Conservation (phyloP, 305 asterid genomes). For the Fraxinus paxiana region DNA sequence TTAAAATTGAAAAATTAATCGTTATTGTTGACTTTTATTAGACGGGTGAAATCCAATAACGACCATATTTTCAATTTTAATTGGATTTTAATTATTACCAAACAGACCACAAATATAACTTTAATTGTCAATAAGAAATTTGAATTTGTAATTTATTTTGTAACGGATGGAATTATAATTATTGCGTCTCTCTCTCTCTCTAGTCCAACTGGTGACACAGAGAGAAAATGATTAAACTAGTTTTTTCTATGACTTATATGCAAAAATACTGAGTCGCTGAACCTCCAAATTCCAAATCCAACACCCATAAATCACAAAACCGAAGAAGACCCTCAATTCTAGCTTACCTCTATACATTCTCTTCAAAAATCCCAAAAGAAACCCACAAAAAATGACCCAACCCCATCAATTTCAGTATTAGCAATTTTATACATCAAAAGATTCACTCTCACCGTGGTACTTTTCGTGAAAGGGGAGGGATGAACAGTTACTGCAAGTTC, state of each 20-base stretch:
- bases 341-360: neutral
- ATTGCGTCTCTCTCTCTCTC: neutral
- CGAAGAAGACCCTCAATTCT: neutral
- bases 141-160: too few species aligned
- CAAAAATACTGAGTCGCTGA: neutral
- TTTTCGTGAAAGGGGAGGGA: conserved; percentile 19
- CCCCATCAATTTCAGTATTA: neutral
- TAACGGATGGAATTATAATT: neutral
- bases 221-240: neutral
- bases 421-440: neutral
- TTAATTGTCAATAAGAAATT: neutral
- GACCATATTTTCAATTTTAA: too few species aligned
- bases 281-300: neutral
- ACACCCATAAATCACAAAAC: neutral
- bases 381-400: neutral
- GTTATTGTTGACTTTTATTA: too few species aligned
- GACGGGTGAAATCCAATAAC: too few species aligned
- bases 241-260: neutral
- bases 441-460: neutral
- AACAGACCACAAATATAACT: neutral
- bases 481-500: conserved; percentile 45
- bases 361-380: neutral
- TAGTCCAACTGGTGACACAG: neutral
- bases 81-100: too few species aligned
- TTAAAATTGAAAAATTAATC: too few species aligned